phyloP scores from a whole-genome alignment of 148 eudicot species.

The Mesembryanthemum crystallinum region DNA sequence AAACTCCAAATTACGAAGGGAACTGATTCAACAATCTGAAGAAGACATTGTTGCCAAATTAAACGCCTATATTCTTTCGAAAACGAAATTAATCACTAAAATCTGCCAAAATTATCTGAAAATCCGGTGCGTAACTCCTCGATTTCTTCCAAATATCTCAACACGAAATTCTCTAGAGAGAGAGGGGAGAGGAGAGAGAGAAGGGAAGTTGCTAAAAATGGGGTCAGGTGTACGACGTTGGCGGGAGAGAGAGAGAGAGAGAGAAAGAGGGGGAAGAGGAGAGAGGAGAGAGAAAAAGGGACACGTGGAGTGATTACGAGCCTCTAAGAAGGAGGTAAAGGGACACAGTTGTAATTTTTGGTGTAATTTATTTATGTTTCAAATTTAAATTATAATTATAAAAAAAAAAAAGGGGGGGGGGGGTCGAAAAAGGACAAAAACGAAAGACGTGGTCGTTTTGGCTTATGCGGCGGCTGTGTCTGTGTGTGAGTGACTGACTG shows the following conservation, averaged over 20 bases:
- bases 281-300: neutral
- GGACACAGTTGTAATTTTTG: neutral
- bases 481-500: too few relatives aligned
- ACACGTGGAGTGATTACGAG: conserved; percentile 12
- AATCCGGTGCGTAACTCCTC: neutral
- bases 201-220: neutral
- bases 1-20: neutral
- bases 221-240: conserved; percentile 24
- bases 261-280: neutral
- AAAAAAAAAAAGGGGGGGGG: too few relatives aligned
- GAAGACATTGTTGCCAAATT: neutral
- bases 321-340: neutral
- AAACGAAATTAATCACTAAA: neutral
- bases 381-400: too few relatives aligned
- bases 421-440: neutral
- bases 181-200: neutral
- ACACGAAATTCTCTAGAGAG: conserved; percentile 1
- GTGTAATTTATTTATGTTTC: too few relatives aligned
- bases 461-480: too few relatives aligned
- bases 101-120: neutral
- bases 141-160: neutral
- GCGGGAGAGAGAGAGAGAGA: conserved; percentile 20
- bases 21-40: neutral
- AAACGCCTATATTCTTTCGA: neutral
- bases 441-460: neutral